Evolutionary conservation across 164 flowering plant species (phyloP).

Genomic region (Aristolochia californica): DNA sequence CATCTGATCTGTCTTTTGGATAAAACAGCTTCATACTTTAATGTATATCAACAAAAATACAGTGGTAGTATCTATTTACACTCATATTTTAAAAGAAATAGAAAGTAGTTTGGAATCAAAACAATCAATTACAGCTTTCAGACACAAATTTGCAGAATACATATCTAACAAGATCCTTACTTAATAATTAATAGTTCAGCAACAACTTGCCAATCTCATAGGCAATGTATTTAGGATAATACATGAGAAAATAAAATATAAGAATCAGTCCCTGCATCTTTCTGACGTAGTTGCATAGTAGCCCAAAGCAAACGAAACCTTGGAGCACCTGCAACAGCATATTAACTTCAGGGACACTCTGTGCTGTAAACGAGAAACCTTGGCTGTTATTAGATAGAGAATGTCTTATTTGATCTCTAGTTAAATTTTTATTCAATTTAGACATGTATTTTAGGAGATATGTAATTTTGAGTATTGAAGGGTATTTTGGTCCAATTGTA

Average conservation of each 20-base stretch:
- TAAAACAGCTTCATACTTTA: too few relatives aligned
- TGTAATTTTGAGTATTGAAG: too few relatives aligned
- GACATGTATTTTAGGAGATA: too few relatives aligned
- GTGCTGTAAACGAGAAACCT: too few relatives aligned
- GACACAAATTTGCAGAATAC: not conserved
- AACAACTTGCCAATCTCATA: not conserved
- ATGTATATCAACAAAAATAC: too few relatives aligned
- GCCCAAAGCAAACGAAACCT: slow-evolving; percentile 70
- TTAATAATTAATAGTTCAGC: not conserved
- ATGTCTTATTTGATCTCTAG: too few relatives aligned
- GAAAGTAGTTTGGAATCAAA: not conserved
- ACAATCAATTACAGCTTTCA: not conserved
- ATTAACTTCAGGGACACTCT: slow-evolving; percentile 52
- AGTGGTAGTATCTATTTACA: too few relatives aligned
- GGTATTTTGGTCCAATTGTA: too few relatives aligned
- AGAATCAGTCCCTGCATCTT: slow-evolving; percentile 60
- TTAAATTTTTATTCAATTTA: too few relatives aligned
- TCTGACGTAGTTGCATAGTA: slow-evolving; percentile 55
- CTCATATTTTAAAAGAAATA: too few relatives aligned
- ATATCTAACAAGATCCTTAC: not conserved
- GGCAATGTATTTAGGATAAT: not conserved
- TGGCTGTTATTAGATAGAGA: too few relatives aligned
- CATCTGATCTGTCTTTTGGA: too few relatives aligned
- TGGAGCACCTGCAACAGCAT: slow-evolving; percentile 64
- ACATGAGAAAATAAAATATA: slow-evolving; percentile 9